Evolutionary conservation across 2,329 filamentous ascomycete species (phyloP), one percentile per base, ranked within the genome.

Genomic region (Colletotrichum tanaceti): DNA sequence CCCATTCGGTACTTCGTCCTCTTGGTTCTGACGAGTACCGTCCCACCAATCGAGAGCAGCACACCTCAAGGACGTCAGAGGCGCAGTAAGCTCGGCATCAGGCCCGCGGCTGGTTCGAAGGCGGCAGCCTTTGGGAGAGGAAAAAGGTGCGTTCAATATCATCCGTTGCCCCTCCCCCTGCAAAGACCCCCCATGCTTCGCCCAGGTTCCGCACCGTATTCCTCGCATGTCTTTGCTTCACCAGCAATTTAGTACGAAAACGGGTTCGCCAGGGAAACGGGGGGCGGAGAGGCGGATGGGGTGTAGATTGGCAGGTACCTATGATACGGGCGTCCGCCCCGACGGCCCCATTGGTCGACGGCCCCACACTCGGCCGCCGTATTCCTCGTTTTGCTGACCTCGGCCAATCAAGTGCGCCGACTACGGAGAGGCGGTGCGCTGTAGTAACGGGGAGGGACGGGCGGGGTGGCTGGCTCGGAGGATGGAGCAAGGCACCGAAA

Each of bases 301-400:
- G 44, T 22, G 44, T 14, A n/a, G 1, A 46, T 22, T 22, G 32
- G 32, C 9, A 35, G 2, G 18, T 20, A n/a, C n/a, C n/a, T n/a
- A 0, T 22, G 35, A 35, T n/a, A 53, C 28, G 11, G 32, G n/a
- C 32, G 7, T n/a, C 28, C 43, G n/a, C 28, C 32, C 55, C 28
- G 43, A 38, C 11, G 22, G 49, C 18, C 55, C 43, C n/a, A 58
- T 58, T 58, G 55, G 55, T n/a, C 32, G 4, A 58, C 55, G 55
- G 55, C 55, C 55, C 55, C 55, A 58, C 55, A 16, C 4, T n/a
- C 55, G 44, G 32, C 57, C 44, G 57, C 44, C 57, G 58, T 50
- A 50, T 60, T 60, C 35, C 46, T 60, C 58, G 58, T 41, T 50
- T 60, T 50, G 46, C 16, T 11, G 7, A 14, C 7, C 16, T 16